A percentile compares a stretch with the other conserved stretches of the same genome.
Evolutionary conservation across 208 protist genomes (phyloP).

Genomic region (Leishmania braziliensis): DNA sequence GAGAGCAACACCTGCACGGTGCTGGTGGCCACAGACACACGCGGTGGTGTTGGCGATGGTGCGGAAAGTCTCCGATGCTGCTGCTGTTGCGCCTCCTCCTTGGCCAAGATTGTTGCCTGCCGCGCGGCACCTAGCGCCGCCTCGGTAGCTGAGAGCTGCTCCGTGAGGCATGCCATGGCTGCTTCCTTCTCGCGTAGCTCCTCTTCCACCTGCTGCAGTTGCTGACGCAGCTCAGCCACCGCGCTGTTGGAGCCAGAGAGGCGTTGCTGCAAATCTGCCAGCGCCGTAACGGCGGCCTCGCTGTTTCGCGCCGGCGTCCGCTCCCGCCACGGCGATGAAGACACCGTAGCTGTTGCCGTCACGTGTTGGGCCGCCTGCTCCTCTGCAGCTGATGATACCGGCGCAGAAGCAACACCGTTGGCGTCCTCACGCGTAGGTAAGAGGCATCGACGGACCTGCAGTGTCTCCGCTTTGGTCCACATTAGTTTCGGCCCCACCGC

Average conservation of each 20-base stretch:
- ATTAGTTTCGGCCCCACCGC: neutral
- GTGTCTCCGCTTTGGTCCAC: neutral
- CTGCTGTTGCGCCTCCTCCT: slow-evolving; percentile 15
- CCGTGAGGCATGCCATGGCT: slow-evolving; percentile 7
- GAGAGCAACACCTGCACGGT: slow-evolving; percentile 4
- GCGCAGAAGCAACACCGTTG: neutral
- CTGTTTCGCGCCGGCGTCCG: slow-evolving; percentile 28
- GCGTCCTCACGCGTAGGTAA: neutral
- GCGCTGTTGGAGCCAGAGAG: slow-evolving; percentile 31
- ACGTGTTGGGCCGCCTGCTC: neutral
- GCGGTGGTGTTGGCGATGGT: slow-evolving; percentile 1
- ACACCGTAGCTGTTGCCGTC: neutral
- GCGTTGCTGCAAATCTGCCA: slow-evolving; percentile 61
- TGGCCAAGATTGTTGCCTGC: neutral
- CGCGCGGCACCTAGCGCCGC: neutral
- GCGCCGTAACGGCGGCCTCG: slow-evolving; percentile 51
- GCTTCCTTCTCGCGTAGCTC: slow-evolving; percentile 11
- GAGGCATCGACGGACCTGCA: neutral
- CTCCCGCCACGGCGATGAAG: slow-evolving; percentile 8
- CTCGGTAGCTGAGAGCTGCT: slow-evolving; percentile 11
- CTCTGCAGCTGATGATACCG: neutral
- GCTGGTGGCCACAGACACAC: neutral
- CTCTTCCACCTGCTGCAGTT: slow-evolving; percentile 16
- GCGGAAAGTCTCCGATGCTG: neutral
- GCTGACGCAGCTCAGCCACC: slow-evolving; percentile 21